Conservation (phyloP, 2,329 filamentous ascomycete genomes). For the Botrytis galanthina region DNA sequence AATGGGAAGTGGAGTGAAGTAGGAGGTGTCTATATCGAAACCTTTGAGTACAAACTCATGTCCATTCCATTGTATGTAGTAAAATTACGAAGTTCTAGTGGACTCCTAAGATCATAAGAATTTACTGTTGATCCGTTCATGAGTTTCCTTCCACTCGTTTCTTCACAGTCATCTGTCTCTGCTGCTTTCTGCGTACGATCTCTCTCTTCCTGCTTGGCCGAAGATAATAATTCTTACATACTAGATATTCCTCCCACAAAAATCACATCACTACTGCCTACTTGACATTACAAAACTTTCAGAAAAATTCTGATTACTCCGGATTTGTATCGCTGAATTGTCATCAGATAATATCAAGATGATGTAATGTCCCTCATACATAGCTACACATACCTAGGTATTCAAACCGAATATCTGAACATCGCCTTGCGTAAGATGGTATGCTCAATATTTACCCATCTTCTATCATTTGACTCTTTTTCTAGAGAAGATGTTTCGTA, state of each 20-base stretch:
- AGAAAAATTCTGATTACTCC: background rate
- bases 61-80: background rate
- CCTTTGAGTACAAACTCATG: background rate
- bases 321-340: fast-evolving
- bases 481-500: background rate
- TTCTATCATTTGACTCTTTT: no score
- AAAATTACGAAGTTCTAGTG: background rate
- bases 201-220: background rate
- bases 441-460: background rate
- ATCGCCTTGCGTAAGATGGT: background rate
- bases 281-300: background rate
- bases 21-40: no score
- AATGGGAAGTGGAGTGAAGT: no score
- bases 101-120: background rate
- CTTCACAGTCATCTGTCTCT: no score
- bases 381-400: no score
- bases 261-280: no score
- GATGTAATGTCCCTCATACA: background rate
- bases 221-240: no score
- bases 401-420: background rate
- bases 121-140: background rate
- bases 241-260: no score
- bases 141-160: no score
- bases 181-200: no score
- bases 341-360: background rate